Base-by-base conservation (phyloP, 2,329 filamentous ascomycete species). In the Cercospora zeae-maydis region DNA sequence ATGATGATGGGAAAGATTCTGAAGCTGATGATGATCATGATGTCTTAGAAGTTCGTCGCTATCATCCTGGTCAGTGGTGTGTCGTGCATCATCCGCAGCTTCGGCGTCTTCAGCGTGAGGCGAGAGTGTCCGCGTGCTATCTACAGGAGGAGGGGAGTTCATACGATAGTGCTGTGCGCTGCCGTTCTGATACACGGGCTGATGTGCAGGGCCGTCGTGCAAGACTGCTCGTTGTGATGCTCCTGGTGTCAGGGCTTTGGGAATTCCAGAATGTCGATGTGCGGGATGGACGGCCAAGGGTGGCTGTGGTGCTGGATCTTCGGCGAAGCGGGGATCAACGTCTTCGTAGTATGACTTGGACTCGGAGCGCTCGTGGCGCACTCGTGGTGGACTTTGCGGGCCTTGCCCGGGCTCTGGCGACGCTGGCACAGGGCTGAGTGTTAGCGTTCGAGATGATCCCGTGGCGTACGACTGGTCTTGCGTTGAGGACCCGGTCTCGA, bases 271-370 rank as follows among this genome's bases (percentile, higher is more conserved):
- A 10, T 64, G 57, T 34, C 62, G 66, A 42, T 63, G 53, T 21
- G 63, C n/a, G 36, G 47, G 21, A 19, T 63, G 61, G 5, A 58
- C 49, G 27, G 30, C 47, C 14, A 58, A 21, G 13, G 36, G 8
- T 14, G 19, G 45, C 52, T 30, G 56, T n/a, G 61, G 51, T 27
- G 59, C 62, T 30, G 69, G 63, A 27, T 78, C 77, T 61, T 86
- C 83, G 34, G 87, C 89, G 72, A 97, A 98, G 61, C 88, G 90
- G 49, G 93, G 92, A 68, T 96, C 92, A 11, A 96, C 86, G 75
- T 98, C 93, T 81, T 98, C 95, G 73, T 96, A 96, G 78, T 98
- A 98, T 66, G 84, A 78, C 47, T 80, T 76, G 16, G 82, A 81
- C 55, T 70, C 76, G 24, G 71, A 70, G 37, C 76, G 74, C 6